Conservation (phyloP, 306 rosid genomes). For the Sechiopsis laciniata region DNA sequence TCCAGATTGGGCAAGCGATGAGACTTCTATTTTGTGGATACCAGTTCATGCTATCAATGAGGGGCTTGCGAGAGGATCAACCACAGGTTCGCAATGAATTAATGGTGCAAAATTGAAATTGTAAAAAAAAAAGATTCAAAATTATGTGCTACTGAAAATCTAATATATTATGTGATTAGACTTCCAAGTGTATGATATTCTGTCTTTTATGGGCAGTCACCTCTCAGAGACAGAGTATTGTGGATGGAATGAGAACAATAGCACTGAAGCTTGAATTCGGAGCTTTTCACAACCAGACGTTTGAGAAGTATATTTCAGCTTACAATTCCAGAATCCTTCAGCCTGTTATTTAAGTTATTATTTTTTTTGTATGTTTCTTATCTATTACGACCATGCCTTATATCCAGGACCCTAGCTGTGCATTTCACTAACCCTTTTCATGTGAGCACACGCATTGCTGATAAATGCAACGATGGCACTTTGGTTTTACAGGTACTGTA, state of each 20-base stretch:
- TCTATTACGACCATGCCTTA: slow-evolving; percentile 26
- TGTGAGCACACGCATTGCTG: slow-evolving; percentile 73
- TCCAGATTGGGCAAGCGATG: slow-evolving; percentile 94
- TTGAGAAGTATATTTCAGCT: slow-evolving; percentile 56
- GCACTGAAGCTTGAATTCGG: slow-evolving; percentile 96
- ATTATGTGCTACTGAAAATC: slow-evolving; percentile 13
- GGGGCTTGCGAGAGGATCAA: slow-evolving; percentile 71
- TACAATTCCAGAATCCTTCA: slow-evolving; percentile 22
- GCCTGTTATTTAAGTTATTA: not conserved
- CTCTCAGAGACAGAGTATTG: slow-evolving; percentile 72
- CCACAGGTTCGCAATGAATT: slow-evolving; percentile 59
- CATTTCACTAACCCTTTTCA: slow-evolving; percentile 95
- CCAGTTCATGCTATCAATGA: slow-evolving; percentile 65
- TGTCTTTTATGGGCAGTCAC: slow-evolving; percentile 46
- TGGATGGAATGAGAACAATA: slow-evolving; percentile 96
- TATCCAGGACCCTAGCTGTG: slow-evolving; percentile 86
- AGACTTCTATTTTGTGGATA: slow-evolving; percentile 80
- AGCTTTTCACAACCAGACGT: slow-evolving; percentile 74
- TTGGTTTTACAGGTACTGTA: slow-evolving; percentile 82
- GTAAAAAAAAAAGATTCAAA: too few species aligned
- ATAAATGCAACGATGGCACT: slow-evolving; percentile 85
- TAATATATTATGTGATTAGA: slow-evolving; percentile 17
- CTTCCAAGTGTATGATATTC: slow-evolving; percentile 26
- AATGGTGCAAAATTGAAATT: slow-evolving; percentile 24
- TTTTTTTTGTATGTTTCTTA: slow-evolving; percentile 1